Evolutionary conservation across 1,284 basidiomycete species (phyloP), one percentile per base, ranked within the genome.

Genomic region (Leccinum subrobustum): DNA sequence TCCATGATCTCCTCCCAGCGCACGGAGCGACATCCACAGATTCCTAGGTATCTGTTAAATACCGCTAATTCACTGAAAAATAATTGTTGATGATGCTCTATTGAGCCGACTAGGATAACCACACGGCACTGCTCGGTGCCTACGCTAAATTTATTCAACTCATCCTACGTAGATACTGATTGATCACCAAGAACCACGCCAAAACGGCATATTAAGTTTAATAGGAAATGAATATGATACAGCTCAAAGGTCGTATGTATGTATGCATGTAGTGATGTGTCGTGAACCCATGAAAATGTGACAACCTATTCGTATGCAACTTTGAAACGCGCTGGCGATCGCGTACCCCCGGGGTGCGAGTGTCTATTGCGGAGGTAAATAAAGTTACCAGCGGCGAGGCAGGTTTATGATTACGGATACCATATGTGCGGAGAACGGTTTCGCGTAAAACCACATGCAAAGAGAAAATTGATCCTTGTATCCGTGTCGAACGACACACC

Each of bases 351-450:
- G 9, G 16, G 53, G 42, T n/a, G 18, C 9, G 18, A 61, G 6
- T 50, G 57, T 70, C 59, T 62, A 65, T 2, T 9, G 18, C 0
- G 11, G 8, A 53, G 14, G 7, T 39, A 54, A 37, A 62, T 69
- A 69, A 71, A n/a, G 23, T 73, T 70, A 71, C 35, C 37, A n/a
- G 44, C 33, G 12, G 14, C 3, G 4, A 25, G 18, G 20, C 50
- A 29, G 25, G n/a, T 31, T 69, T 69, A 72, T 33, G 52, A 69
- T 31, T 1, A 55, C 48, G 23, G 48, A 70, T 70, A 70, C 63
- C 56, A 62, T 66, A 72, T 73, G 1, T 69, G 64, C 54, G 31
- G 29, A 31, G 53, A 66, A 56, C 14, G 42, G 44, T 20, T 29
- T 25, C 11, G 11, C 0, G 18, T 27, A 44, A 60, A 29, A 52